These are phyloP conservation scores for Peronospora farinosa DNA, from an alignment of 352 stramenopile genomes.

Conservation along the genomic window DNA sequence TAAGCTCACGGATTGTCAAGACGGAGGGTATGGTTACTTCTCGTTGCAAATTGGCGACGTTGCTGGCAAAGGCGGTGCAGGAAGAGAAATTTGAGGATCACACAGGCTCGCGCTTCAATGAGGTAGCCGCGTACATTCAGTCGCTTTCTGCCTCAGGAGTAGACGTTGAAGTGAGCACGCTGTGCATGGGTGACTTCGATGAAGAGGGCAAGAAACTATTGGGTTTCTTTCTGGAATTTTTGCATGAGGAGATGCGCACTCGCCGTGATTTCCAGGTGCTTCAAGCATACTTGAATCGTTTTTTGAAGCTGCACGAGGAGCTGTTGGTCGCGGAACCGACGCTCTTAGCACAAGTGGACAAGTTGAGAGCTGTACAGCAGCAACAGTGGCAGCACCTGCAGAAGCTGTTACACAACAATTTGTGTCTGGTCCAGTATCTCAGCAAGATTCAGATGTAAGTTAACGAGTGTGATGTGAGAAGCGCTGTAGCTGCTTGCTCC, in stretches of 20 bases:
- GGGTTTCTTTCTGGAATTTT: slow-evolving; percentile 54
- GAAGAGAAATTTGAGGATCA: slow-evolving; percentile 11
- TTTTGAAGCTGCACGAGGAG: slow-evolving; percentile 81
- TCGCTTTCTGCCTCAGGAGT: slow-evolving; percentile 65
- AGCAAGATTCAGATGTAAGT: slow-evolving; percentile 86
- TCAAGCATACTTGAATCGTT: slow-evolving; percentile 81
- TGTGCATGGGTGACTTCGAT: slow-evolving; percentile 82
- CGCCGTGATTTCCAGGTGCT: slow-evolving; percentile 72
- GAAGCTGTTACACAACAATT: slow-evolving; percentile 77
- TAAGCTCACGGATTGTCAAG: slow-evolving; percentile 63
- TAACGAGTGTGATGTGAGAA: not conserved
- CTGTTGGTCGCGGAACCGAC: slow-evolving; percentile 49
- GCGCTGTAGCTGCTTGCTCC: no score
- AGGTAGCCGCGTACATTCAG: slow-evolving; percentile 58
- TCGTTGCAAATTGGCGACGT: slow-evolving; percentile 59
- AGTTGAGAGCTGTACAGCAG: slow-evolving; percentile 55
- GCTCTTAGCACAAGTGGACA: slow-evolving; percentile 51
- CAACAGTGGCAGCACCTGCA: slow-evolving; percentile 76
- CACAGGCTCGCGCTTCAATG: slow-evolving; percentile 32
- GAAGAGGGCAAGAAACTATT: slow-evolving; percentile 61
- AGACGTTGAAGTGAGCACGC: slow-evolving; percentile 75
- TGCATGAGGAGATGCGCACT: slow-evolving; percentile 60
- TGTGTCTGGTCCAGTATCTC: slow-evolving; percentile 83
- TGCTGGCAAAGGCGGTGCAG: slow-evolving; percentile 40
- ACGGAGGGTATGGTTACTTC: slow-evolving; percentile 61